Evolutionary conservation across 2,329 filamentous ascomycete species (phyloP).

Genomic region (Westerdykella ornata): DNA sequence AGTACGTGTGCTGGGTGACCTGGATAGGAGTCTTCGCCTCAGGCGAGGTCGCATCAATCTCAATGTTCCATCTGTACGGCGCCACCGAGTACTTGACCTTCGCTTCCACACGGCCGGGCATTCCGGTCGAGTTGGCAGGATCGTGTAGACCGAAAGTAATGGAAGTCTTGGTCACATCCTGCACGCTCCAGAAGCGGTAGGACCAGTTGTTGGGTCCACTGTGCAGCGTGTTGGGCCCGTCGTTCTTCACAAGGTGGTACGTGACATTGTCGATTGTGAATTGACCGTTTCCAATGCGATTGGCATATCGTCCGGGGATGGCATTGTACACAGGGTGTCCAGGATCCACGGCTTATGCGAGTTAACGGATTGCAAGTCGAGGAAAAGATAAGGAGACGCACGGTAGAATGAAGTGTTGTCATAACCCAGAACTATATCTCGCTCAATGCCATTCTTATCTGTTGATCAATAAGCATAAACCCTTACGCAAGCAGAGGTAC

Average conservation of each 20-base stretch:
- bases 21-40: conserved; percentile 26
- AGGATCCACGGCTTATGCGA: conserved; percentile 26
- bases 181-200: conserved; percentile 26
- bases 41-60: conserved; percentile 25
- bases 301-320: conserved; percentile 29
- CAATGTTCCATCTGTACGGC: conserved; percentile 31
- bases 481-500: neutral
- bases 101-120: conserved; percentile 26
- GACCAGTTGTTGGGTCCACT: conserved; percentile 33
- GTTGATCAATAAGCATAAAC: conserved; percentile 6
- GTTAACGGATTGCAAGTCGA: conserved; percentile 6
- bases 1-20: conserved; percentile 34
- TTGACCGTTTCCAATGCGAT: conserved; percentile 30
- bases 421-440: conserved; percentile 30
- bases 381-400: conserved; percentile 11
- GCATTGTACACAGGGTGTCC: conserved; percentile 33
- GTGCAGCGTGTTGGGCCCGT: conserved; percentile 31
- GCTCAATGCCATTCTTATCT: conserved; percentile 27
- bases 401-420: conserved; percentile 32
- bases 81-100: conserved; percentile 28
- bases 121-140: conserved; percentile 27
- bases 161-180: conserved; percentile 18
- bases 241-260: conserved; percentile 25
- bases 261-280: conserved; percentile 25
- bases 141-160: conserved; percentile 29